Evolutionary conservation across 2,329 filamentous ascomycete genomes (phyloP).

Genomic region (Dryadomyces quercivorus): DNA sequence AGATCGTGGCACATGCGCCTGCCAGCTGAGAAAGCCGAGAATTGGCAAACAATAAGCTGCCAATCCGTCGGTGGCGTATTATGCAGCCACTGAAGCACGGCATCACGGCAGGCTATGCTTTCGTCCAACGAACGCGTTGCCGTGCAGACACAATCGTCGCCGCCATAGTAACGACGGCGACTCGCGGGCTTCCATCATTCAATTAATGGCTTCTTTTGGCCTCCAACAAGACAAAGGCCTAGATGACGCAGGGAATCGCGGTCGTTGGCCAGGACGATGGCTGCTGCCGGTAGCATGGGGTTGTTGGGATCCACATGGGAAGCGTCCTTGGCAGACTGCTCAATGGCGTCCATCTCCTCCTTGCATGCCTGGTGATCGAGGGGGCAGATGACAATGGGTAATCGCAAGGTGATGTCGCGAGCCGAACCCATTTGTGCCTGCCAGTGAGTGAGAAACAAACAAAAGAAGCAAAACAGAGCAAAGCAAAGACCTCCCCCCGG

Average conservation of each 20-base stretch:
- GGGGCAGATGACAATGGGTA: constrained; percentile 92
- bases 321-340: constrained; percentile 88
- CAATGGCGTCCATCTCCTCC: constrained; percentile 97
- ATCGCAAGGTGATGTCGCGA: constrained; percentile 75
- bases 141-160: too few species aligned
- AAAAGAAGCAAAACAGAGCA: too few species aligned
- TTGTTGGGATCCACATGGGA: constrained; percentile 79
- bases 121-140: too few species aligned
- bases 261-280: constrained; percentile 70
- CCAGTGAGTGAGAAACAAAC: background rate
- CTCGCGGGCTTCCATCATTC: constrained; percentile 27
- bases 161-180: background rate
- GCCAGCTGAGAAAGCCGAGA: too few species aligned
- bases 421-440: constrained; percentile 82
- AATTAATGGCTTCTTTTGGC: constrained; percentile 53
- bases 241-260: constrained; percentile 48
- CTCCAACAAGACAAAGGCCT: constrained; percentile 50
- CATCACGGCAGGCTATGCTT: background rate
- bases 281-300: constrained; percentile 79
- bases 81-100: background rate
- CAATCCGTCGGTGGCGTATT: background rate
- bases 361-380: constrained; percentile 93
- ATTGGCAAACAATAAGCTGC: too few species aligned
- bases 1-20: background rate
- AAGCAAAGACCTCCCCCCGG: too few species aligned